A percentile compares a stretch with the other conserved stretches of the same genome.
Evolutionary conservation across 306 rosid genomes (phyloP).

Genomic region (Prinsepia uniflora): DNA sequence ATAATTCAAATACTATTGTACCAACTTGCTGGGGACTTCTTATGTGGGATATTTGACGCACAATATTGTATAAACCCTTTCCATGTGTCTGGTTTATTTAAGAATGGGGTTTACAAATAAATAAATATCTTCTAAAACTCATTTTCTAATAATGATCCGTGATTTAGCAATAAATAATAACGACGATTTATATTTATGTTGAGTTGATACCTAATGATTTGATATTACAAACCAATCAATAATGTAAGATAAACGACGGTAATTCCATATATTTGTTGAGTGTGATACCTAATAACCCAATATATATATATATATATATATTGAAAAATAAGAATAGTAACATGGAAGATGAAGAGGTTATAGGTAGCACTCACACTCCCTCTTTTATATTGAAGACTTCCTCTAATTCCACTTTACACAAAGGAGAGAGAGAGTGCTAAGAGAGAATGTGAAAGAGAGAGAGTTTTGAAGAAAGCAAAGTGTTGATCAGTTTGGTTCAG

Average conservation of each 20-base stretch:
- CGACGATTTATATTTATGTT: no score
- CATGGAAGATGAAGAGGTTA: slow-evolving; percentile 8
- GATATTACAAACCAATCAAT: no score
- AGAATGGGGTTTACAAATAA: slow-evolving; percentile 26
- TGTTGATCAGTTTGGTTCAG: slow-evolving; percentile 6
- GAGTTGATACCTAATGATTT: no score
- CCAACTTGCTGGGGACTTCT: slow-evolving; percentile 31
- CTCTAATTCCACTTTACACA: slow-evolving; percentile 17
- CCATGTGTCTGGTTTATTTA: slow-evolving; percentile 24
- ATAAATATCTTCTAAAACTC: slow-evolving; percentile 28
- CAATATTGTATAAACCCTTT: slow-evolving; percentile 5
- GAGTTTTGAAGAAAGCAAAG: not conserved
- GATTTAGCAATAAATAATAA: no score
- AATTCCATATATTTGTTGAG: not conserved
- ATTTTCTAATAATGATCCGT: slow-evolving; percentile 4
- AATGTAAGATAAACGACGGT: not conserved
- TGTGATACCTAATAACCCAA: no score
- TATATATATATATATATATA: not conserved
- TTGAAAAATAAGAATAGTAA: not conserved
- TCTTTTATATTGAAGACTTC: slow-evolving; percentile 32
- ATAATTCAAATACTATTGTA: not conserved
- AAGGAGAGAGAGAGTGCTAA: slow-evolving; percentile 16
- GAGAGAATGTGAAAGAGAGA: slow-evolving; percentile 21
- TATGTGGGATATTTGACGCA: slow-evolving; percentile 22
- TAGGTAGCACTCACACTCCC: slow-evolving; percentile 6